Evolutionary conservation across 192 early-diverging fungal genomes (phyloP).

Genomic region (Backusella morwellensis): DNA sequence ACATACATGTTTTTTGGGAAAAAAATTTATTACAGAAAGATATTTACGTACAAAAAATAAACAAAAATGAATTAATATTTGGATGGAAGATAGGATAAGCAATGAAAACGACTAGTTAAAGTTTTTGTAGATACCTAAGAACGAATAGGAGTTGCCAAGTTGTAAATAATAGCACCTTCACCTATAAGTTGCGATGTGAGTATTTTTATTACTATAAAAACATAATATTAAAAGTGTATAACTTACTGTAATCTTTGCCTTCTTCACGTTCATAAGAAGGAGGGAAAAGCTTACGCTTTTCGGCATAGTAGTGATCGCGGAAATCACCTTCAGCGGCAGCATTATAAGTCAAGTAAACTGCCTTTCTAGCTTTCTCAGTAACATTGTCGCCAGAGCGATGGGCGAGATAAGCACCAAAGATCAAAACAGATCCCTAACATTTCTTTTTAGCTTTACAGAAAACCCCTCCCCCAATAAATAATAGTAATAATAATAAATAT

Average conservation of each 20-base stretch:
- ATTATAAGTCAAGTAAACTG: conserved; percentile 63
- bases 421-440: conserved; percentile 47
- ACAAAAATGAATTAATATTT: background rate
- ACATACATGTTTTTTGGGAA: background rate
- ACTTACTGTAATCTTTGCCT: conserved; percentile 50
- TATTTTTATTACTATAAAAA: background rate
- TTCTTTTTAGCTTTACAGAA: background rate
- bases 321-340: conserved; percentile 53
- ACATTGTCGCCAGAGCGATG: conserved; percentile 53
- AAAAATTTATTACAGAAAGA: background rate
- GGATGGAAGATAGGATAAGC: background rate
- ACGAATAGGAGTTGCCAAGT: conserved; percentile 55
- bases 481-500: too few species aligned
- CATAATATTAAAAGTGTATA: background rate
- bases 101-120: background rate
- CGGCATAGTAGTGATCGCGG: conserved; percentile 56
- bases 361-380: conserved; percentile 47
- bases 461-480: background rate
- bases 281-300: conserved; percentile 57
- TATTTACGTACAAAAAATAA: background rate
- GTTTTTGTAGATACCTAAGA: background rate
- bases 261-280: conserved; percentile 52
- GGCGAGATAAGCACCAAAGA: conserved; percentile 66
- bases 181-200: conserved; percentile 9
- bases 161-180: conserved; percentile 53